Percentiles rank a stretch among this genome's conserved stretches.
These are phyloP conservation scores for Colletotrichum gigasporum DNA, from an alignment of 2,329 filamentous ascomycete genomes.

Conservation along the genomic window DNA sequence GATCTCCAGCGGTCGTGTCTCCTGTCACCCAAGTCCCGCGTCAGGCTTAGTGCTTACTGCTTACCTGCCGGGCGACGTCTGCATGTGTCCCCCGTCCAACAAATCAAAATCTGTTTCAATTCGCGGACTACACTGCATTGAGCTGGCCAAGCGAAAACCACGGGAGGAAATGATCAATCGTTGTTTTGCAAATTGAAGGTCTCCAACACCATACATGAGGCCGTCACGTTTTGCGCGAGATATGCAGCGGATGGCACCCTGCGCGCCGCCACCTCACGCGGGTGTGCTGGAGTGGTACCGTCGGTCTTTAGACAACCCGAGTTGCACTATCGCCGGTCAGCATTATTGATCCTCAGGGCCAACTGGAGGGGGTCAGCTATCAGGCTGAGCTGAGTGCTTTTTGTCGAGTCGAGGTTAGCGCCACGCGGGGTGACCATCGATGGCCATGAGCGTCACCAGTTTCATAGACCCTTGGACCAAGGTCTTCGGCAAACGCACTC, in stretches of 20 bases:
- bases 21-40: slow-evolving; percentile 12
- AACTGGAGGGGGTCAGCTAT: background rate
- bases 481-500: background rate
- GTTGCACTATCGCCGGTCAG: background rate
- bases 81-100: background rate
- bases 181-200: background rate
- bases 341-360: background rate
- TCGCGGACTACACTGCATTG: background rate
- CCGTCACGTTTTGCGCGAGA: slow-evolving; percentile 12
- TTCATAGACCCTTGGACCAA: background rate
- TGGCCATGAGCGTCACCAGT: background rate
- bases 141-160: slow-evolving; percentile 10
- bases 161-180: slow-evolving; percentile 1
- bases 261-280: background rate
- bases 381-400: background rate
- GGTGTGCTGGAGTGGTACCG: background rate
- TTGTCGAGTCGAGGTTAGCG: background rate
- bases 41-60: slow-evolving; percentile 29
- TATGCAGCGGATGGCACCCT: slow-evolving; percentile 16
- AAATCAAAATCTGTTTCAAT: background rate
- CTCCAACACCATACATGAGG: background rate
- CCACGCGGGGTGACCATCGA: background rate
- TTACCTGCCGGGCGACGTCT: slow-evolving; percentile 21
- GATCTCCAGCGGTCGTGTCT: slow-evolving; percentile 6
- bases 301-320: background rate